Evolutionary conservation across 2,329 filamentous ascomycete species (phyloP).

Genomic region (Cordyceps javanica): DNA sequence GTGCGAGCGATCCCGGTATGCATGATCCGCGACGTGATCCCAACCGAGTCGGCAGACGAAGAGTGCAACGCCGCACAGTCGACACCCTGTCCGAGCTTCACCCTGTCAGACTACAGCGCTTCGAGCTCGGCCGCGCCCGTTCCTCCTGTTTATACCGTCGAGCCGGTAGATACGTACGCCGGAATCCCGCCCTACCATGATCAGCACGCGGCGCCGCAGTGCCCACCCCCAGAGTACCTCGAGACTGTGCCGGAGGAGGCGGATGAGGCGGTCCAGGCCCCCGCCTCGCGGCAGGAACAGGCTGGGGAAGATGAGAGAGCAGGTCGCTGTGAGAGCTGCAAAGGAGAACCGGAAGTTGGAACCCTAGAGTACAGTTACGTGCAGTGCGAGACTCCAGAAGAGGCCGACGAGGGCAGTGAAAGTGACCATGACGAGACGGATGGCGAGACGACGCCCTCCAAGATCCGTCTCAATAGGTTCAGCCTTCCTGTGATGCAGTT

Average conservation of each 20-base stretch:
- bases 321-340: neutral
- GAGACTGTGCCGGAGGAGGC: neutral
- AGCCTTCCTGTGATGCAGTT: conserved; percentile 25
- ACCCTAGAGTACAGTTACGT: neutral
- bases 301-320: neutral
- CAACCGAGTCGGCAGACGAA: neutral
- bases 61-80: conserved; percentile 13
- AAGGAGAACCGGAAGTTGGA: neutral
- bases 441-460: neutral
- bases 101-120: conserved; percentile 9
- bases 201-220: neutral
- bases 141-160: neutral
- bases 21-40: no score
- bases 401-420: neutral
- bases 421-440: neutral
- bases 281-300: neutral
- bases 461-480: neutral
- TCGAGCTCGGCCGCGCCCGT: neutral
- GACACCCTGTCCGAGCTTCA: conserved; percentile 15
- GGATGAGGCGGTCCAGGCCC: neutral
- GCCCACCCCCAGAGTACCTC: neutral
- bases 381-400: neutral
- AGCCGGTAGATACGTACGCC: neutral
- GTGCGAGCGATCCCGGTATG: neutral
- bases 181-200: neutral